Conservation (phyloP, 257 asterid species). For the Solanum chiquidenum region DNA sequence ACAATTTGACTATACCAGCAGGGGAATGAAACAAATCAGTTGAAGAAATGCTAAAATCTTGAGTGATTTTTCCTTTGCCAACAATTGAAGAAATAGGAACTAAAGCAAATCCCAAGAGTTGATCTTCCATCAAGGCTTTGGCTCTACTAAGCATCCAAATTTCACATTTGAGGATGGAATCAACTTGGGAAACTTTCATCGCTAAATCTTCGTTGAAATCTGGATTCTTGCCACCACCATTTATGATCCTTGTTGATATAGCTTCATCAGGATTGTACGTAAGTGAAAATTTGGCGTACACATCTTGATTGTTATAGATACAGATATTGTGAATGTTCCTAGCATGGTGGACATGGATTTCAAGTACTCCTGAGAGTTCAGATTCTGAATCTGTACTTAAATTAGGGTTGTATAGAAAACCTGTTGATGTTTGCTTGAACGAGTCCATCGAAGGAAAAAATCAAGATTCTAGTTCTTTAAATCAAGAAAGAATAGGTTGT, state of each 20-base stretch:
- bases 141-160: conserved; percentile 71
- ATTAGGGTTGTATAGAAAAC: background rate
- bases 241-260: conserved; percentile 31
- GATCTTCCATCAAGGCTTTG: conserved; percentile 55
- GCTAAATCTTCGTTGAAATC: conserved; percentile 35
- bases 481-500: background rate
- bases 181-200: conserved; percentile 26
- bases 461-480: background rate
- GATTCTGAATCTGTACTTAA: background rate
- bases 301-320: conserved; percentile 64
- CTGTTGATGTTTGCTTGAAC: background rate
- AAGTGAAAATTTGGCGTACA: conserved; percentile 62
- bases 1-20: conserved; percentile 55
- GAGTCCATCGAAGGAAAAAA: background rate
- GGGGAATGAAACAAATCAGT: conserved; percentile 66
- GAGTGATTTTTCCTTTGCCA: conserved; percentile 39
- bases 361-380: conserved; percentile 27
- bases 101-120: conserved; percentile 48
- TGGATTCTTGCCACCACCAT: conserved; percentile 49
- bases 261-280: conserved; percentile 51
- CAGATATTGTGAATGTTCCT: conserved; percentile 69
- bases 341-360: conserved; percentile 53
- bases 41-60: conserved; percentile 46
- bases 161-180: conserved; percentile 58
- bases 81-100: conserved; percentile 45